Percentiles rank a stretch among this genome's conserved stretches.
Evolutionary conservation across 139 green algal genomes (phyloP).

Genomic region (Chlamydomonas schloesseri): DNA sequence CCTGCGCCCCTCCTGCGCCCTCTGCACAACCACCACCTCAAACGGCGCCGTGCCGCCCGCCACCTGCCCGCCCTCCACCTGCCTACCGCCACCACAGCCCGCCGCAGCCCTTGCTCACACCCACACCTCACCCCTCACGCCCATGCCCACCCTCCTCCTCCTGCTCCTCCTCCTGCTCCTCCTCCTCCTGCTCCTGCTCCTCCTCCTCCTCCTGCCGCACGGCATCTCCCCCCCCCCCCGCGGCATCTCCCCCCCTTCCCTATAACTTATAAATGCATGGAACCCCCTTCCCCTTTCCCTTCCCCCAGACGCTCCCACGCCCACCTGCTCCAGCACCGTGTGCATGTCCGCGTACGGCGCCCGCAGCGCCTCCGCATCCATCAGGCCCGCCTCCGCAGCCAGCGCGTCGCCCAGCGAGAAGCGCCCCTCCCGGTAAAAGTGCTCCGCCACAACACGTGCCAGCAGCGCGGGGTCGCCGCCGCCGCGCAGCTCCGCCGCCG

Average conservation of each 20-base stretch:
- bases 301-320: background rate
- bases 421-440: constrained; percentile 89
- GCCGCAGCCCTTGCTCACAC: no score
- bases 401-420: constrained; percentile 89
- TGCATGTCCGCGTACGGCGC: constrained; percentile 84
- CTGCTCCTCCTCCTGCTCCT: no score
- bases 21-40: no score
- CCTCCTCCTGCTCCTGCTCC: no score
- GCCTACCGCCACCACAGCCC: no score
- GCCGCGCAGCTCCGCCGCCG: background rate
- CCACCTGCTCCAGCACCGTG: constrained; percentile 81
- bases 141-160: no score
- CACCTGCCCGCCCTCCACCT: no score
- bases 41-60: no score
- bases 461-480: background rate
- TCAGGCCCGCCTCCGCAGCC: constrained; percentile 80
- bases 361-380: constrained; percentile 60
- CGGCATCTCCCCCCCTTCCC: background rate
- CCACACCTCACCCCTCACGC: no score
- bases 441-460: constrained; percentile 86
- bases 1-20: no score
- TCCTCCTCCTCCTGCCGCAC: no score
- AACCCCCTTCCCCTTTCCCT: background rate
- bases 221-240: background rate
- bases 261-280: no score